Evolutionary conservation across 2,329 filamentous ascomycete species (phyloP).

Genomic region (Chaetomium sp.): DNA sequence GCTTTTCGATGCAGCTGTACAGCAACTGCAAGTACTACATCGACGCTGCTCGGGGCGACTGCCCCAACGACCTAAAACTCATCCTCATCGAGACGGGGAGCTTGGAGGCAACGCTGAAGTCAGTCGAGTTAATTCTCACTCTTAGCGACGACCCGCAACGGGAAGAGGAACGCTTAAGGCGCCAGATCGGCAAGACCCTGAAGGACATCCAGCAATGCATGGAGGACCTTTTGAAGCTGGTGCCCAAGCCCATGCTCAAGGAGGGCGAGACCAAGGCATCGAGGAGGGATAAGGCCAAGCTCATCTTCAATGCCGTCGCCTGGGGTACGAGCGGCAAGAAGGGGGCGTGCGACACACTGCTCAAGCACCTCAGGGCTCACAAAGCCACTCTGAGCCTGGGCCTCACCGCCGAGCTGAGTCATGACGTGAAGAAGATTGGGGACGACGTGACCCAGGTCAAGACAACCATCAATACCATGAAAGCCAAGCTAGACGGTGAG

Average conservation of each 20-base stretch:
- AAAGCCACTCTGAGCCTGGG: conserved; percentile 15
- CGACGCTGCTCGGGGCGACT: conserved; percentile 12
- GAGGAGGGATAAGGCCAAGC: not conserved
- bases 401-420: conserved; percentile 13
- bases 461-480: conserved; percentile 6
- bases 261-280: not conserved
- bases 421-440: conserved; percentile 2
- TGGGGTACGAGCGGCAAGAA: conserved; percentile 16
- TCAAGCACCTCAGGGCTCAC: conserved; percentile 6
- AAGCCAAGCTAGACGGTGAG: conserved; percentile 17
- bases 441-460: conserved; percentile 14
- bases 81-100: conserved; percentile 23
- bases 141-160: not conserved
- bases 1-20: conserved; percentile 14
- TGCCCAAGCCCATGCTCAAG: conserved; percentile 5
- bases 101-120: conserved; percentile 18
- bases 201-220: not conserved
- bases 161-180: not conserved
- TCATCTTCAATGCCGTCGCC: not conserved
- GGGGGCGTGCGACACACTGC: conserved; percentile 4
- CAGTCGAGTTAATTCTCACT: conserved; percentile 1
- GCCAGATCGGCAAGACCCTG: conserved; percentile 3
- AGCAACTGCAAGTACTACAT: conserved; percentile 16
- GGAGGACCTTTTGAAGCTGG: conserved; percentile 9
- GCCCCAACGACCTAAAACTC: conserved; percentile 18